Evolutionary conservation across 2,329 filamentous ascomycete species (phyloP), one percentile per base, ranked within the genome.

Genomic region (Lomentospora prolificans): DNA sequence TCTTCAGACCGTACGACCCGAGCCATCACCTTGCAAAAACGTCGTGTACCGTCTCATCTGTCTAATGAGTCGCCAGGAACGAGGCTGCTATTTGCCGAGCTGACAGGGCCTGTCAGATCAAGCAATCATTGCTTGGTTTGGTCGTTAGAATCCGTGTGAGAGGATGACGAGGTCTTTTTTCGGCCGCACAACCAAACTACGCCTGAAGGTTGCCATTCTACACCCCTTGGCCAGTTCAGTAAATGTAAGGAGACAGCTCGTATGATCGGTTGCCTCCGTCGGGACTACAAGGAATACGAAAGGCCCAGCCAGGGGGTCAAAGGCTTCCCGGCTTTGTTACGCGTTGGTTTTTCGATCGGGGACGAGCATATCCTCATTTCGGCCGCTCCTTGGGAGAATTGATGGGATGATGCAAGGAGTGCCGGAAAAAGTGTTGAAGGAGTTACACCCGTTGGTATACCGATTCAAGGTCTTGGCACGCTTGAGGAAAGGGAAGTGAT

Each of bases 361-460:
- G 44, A 48, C 44, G 1, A 22, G 36, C 33, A 46, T 30, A 30
- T 39, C n/a, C 19, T 22, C 36, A 46, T 54, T 28, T 54, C 52
- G 52, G 36, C n/a, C 22, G 12, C 7, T 8, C 7, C 33, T 31
- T 33, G 30, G 30, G 30, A 33, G 30, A 33, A 12, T n/a, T n/a
- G n/a, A n/a, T n/a, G n/a, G n/a, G n/a, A n/a, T n/a, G n/a, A n/a
- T n/a, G n/a, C n/a, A n/a, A 17, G 39, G 19, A 46, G 39, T n/a
- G 17, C n/a, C 12, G 31, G 31, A 46, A n/a, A n/a, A 46, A 22
- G 19, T 46, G 12, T n/a, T 22, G 12, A 46, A 30, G 24, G 48
- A 30, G 52, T 55, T 55, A 55, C 53, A 55, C 53, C 53, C 53
- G 53, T 55, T 24, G 25, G 27, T 44, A 55, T 55, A 30, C n/a